Conservation (phyloP, 2,329 filamentous ascomycete species). For the Fusarium decemcellulare region DNA sequence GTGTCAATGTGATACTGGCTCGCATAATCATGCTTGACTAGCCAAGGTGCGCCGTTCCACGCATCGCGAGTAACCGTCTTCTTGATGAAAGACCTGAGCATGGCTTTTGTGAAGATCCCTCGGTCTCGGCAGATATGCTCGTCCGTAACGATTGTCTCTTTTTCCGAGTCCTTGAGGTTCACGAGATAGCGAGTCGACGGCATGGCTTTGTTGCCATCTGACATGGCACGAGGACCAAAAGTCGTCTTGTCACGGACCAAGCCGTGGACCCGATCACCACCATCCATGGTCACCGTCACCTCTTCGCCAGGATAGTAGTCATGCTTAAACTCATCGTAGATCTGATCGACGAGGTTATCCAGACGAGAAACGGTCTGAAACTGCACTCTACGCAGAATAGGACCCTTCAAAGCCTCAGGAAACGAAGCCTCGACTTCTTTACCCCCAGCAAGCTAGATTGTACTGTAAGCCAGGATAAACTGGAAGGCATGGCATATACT, state of each 20-base stretch:
- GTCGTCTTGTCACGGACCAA: conserved; percentile 88
- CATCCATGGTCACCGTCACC: conserved; percentile 79
- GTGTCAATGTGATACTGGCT: conserved; percentile 87
- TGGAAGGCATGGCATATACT: neutral
- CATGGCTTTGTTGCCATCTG: conserved; percentile 78
- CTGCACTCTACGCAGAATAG: conserved; percentile 91
- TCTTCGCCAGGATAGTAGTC: conserved; percentile 93
- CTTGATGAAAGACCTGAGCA: conserved; percentile 94
- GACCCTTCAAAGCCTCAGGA: conserved; percentile 90
- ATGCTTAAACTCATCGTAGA: conserved; percentile 85
- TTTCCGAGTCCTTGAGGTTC: conserved; percentile 76
- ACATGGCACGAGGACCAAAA: conserved; percentile 71
- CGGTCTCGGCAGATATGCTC: conserved; percentile 88
- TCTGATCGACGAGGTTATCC: conserved; percentile 80
- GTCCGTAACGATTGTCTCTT: conserved; percentile 85
- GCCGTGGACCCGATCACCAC: conserved; percentile 79
- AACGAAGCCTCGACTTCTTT: conserved; percentile 93
- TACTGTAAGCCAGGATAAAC: conserved; percentile 27
- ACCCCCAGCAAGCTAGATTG: conserved; percentile 78
- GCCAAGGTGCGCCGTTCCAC: conserved; percentile 97
- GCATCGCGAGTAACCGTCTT: conserved; percentile 92
- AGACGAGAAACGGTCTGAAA: conserved; percentile 91
- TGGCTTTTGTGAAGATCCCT: conserved; percentile 94
- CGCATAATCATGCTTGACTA: conserved; percentile 90
- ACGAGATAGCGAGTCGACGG: conserved; percentile 88